These are phyloP conservation scores for Curvularia hawaiiensis DNA, from an alignment of 2,329 filamentous ascomycete species.

Conservation along the genomic window DNA sequence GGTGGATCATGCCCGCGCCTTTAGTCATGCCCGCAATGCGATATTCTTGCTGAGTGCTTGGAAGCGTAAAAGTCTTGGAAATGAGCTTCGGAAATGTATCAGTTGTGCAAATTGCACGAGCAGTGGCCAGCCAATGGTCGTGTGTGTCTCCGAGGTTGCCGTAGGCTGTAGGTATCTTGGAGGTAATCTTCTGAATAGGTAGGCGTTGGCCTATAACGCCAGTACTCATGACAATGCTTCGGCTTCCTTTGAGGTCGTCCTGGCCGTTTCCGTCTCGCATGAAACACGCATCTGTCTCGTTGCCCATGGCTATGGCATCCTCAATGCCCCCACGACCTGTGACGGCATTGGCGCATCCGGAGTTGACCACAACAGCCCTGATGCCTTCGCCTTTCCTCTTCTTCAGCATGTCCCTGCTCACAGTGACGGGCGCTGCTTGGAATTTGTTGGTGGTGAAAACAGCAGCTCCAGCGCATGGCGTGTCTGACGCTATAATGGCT, in stretches of 20 bases:
- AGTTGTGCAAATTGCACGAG: constrained; percentile 94
- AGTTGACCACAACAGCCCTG: constrained; percentile 87
- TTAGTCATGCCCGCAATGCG: constrained; percentile 94
- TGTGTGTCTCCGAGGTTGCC: constrained; percentile 74
- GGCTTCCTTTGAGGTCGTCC: constrained; percentile 55
- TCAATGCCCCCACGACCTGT: constrained; percentile 88
- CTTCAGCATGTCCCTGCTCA: constrained; percentile 75
- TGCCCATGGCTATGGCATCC: constrained; percentile 85
- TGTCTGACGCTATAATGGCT: constrained; percentile 84
- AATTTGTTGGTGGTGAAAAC: constrained; percentile 99
- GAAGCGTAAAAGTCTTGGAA: constrained; percentile 81
- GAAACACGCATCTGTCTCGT: constrained; percentile 72
- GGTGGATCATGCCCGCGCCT: constrained; percentile 98
- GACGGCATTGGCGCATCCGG: constrained; percentile 95
- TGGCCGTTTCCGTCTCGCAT: constrained; percentile 39
- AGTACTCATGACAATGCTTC: constrained; percentile 96
- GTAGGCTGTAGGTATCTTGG: constrained; percentile 79
- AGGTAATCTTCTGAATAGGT: constrained; percentile 87
- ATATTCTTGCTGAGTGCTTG: constrained; percentile 80
- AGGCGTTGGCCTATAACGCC: constrained; percentile 95
- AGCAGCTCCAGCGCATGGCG: constrained; percentile 83
- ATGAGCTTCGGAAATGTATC: constrained; percentile 98
- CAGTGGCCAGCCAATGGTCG: constrained; percentile 83
- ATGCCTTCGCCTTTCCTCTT: constrained; percentile 71
- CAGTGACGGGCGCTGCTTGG: constrained; percentile 91